Evolutionary conservation across 164 flowering plant genomes (phyloP).

Genomic region (Tinospora cordifolia): DNA sequence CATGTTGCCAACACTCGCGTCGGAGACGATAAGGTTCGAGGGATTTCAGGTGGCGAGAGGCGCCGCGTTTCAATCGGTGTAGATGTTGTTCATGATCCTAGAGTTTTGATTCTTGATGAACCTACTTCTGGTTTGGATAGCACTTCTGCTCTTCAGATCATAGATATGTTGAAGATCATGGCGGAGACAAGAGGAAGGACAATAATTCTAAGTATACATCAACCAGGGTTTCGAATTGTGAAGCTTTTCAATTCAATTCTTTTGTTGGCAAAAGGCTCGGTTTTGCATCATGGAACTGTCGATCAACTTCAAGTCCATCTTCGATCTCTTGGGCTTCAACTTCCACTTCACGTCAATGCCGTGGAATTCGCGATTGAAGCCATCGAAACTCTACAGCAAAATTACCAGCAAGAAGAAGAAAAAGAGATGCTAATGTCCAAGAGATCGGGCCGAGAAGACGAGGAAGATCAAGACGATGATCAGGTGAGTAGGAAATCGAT

Average conservation of each 20-base stretch:
- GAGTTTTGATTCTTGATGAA: constrained; percentile 78
- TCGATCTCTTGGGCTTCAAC: constrained; percentile 40
- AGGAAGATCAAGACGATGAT: neutral
- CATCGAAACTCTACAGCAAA: constrained; percentile 41
- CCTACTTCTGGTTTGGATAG: constrained; percentile 97
- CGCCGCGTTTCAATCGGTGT: constrained; percentile 90
- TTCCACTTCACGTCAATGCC: constrained; percentile 62
- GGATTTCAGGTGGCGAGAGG: constrained; percentile 94
- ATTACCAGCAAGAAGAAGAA: neutral
- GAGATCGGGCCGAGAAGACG: too few relatives aligned
- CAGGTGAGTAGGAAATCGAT: constrained; percentile 13
- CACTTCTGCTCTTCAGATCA: constrained; percentile 74
- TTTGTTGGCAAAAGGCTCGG: constrained; percentile 65
- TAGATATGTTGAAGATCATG: constrained; percentile 82
- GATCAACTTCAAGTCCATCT: constrained; percentile 49
- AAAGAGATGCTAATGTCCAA: constrained; percentile 1
- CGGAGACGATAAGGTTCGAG: constrained; percentile 62
- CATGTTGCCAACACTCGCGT: constrained; percentile 55
- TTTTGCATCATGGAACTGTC: constrained; percentile 68
- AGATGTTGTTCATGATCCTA: constrained; percentile 78
- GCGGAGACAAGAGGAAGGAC: constrained; percentile 73
- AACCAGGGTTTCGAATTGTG: constrained; percentile 83
- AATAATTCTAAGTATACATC: constrained; percentile 77
- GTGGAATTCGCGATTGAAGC: constrained; percentile 89
- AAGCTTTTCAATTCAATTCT: constrained; percentile 67